These are phyloP conservation scores for Termitomyces sp. DNA, from an alignment of 768 basidiomycete genomes.

Conservation along the genomic window DNA sequence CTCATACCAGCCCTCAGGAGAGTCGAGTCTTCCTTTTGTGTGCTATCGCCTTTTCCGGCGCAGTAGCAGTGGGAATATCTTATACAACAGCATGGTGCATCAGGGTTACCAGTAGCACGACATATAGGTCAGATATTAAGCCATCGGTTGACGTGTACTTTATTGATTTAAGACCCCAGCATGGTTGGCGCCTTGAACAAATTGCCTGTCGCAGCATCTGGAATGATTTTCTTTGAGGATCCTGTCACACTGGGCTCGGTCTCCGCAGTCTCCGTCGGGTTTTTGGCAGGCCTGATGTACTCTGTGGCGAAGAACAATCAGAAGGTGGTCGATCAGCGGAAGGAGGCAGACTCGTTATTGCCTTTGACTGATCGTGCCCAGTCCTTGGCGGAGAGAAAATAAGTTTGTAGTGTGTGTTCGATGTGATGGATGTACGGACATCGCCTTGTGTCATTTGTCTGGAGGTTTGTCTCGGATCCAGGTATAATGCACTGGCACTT, in stretches of 20 bases:
- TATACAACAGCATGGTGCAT: conserved; percentile 99
- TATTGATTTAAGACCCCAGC: conserved; percentile 32
- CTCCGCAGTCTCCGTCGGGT: conserved; percentile 82
- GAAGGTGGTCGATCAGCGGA: conserved; percentile 64
- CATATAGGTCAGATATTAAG: conserved; percentile 69
- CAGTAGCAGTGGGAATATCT: conserved; percentile 94
- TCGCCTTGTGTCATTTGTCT: not conserved
- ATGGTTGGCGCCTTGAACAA: conserved; percentile 99
- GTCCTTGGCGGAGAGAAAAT: not conserved
- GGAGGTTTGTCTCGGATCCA: not conserved
- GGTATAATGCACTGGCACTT: not conserved
- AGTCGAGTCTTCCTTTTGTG: conserved; percentile 74
- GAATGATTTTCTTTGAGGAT: conserved; percentile 96
- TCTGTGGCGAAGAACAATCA: conserved; percentile 94
- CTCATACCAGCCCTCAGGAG: conserved; percentile 65
- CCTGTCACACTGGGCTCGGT: conserved; percentile 83
- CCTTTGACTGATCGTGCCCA: conserved; percentile 44
- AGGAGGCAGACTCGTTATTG: conserved; percentile 40
- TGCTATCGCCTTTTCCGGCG: conserved; percentile 95
- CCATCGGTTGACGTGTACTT: not conserved
- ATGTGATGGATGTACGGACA: not conserved
- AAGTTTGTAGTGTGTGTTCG: not conserved
- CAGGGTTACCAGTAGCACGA: conserved; percentile 92
- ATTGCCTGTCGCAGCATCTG: conserved; percentile 96
- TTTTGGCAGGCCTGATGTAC: conserved; percentile 88